These are phyloP conservation scores for Alternaria hordeiaustralica DNA, from an alignment of 2,329 filamentous ascomycete species.

Conservation along the genomic window DNA sequence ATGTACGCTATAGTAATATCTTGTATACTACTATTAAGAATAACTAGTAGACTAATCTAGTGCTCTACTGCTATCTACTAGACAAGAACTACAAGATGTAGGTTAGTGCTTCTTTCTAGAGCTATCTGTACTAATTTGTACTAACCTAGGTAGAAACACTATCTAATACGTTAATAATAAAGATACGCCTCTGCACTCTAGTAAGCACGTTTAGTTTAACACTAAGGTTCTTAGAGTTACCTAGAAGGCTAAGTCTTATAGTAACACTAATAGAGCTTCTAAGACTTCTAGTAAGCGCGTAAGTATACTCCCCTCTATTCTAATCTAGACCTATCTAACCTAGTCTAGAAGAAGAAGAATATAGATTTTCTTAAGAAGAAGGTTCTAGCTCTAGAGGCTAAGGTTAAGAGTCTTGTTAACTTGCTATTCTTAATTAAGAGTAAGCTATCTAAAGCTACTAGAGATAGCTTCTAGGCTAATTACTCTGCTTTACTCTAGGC, in stretches of 20 bases:
- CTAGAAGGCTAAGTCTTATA: neutral
- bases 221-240: neutral
- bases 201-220: neutral
- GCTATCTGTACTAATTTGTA: too few relatives aligned
- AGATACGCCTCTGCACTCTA: rapidly evolving
- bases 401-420: neutral
- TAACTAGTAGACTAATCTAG: too few relatives aligned
- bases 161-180: neutral
- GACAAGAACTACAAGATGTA: too few relatives aligned
- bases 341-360: neutral
- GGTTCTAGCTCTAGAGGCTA: neutral
- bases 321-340: neutral
- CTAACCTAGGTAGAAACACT: neutral
- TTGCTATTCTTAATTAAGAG: too few relatives aligned
- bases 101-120: too few relatives aligned
- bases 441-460: too few relatives aligned
- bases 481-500: too few relatives aligned
- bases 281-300: neutral
- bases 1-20: neutral
- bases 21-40: neutral
- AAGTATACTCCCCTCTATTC: neutral
- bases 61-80: too few relatives aligned
- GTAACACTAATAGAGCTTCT: neutral
- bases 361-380: neutral
- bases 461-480: too few relatives aligned